Base-by-base conservation (phyloP, 805 yeast genomes). In the Nakazawaea pomicola region DNA sequence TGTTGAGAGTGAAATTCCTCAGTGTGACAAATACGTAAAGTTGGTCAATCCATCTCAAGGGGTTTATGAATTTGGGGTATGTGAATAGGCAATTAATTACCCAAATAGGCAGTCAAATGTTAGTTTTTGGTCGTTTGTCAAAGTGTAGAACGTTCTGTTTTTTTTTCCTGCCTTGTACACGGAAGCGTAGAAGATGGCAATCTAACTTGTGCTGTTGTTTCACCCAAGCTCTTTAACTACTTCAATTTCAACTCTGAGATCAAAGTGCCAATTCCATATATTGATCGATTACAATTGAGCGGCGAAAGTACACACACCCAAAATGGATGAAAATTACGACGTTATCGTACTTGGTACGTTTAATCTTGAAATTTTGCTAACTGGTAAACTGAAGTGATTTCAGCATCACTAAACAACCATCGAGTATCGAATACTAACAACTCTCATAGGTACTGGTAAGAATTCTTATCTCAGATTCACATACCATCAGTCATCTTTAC, bases 271-370 rank as follows among this genome's bases (percentile, higher is more conserved):
- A n/a, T n/a, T n/a, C n/a, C n/a, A n/a, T n/a, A n/a, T n/a, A n/a
- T n/a, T n/a, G n/a, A n/a, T n/a, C n/a, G n/a, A n/a, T n/a, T n/a
- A n/a, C n/a, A n/a, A n/a, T n/a, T n/a, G n/a, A n/a, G n/a, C n/a
- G n/a, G n/a, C n/a, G n/a, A n/a, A n/a, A n/a, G n/a, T n/a, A n/a
- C n/a, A n/a, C n/a, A n/a, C n/a, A n/a, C n/a, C n/a, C n/a, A 52
- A 29, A 38, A 88, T 93, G 96, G 98, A 93, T 65, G 96, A 90
- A 64, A 78, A 86, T 50, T 93, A 90, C 78, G 99, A 93, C 69
- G 96, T 91, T 46, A 91, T 93, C 52, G 97, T 91, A 20, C 74
- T 91, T 46, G 99, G 98, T 57, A 72, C 20, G 72, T 57, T n/a
- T 12, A 16, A 6, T 15, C 5, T 31, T 7, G 25, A 10, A 23